Conservation (phyloP, 495 filamentous ascomycete genomes). For the Aspergillus campestris region DNA sequence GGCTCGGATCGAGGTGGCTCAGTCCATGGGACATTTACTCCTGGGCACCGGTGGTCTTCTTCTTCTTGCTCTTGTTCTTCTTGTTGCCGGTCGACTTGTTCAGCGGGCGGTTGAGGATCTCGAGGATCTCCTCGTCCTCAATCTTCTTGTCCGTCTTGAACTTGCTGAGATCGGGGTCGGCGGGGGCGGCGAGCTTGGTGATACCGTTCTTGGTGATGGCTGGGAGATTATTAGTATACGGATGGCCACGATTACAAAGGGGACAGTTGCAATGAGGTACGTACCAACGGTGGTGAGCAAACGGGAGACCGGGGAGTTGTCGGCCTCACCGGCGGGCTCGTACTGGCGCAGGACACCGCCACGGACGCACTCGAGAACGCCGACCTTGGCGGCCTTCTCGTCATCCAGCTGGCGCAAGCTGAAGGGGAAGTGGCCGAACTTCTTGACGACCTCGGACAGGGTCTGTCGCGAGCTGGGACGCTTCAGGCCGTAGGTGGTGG, state of each 20-base stretch:
- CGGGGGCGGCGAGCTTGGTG: conserved; percentile 69
- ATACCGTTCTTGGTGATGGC: conserved; percentile 98
- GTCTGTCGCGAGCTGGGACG: conserved; percentile 83
- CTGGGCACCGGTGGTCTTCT: conserved; percentile 69
- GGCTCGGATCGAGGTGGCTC: background rate
- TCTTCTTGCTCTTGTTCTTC: conserved; percentile 76
- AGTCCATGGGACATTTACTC: conserved; percentile 36
- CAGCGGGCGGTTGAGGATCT: conserved; percentile 82
- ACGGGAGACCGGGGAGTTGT: conserved; percentile 70
- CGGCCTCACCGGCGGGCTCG: conserved; percentile 90
- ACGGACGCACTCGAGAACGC: conserved; percentile 90
- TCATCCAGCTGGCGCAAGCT: conserved; percentile 94
- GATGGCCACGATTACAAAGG: conserved; percentile 8
- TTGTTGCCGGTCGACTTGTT: conserved; percentile 66
- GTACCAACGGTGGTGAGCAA: conserved; percentile 87
- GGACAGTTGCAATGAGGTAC: conserved; percentile 16
- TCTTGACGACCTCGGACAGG: conserved; percentile 87
- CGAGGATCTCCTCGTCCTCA: conserved; percentile 85
- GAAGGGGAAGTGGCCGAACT: conserved; percentile 97
- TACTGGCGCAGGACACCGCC: conserved; percentile 86
- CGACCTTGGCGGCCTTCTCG: conserved; percentile 91
- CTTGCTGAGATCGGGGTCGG: conserved; percentile 62
- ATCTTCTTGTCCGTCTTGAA: conserved; percentile 96
- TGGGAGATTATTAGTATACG: conserved; percentile 23
- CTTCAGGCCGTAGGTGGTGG: conserved; percentile 83